Evolutionary conservation across 805 yeast species (phyloP), one percentile per base, ranked within the genome.

Genomic region (Candida maesae): DNA sequence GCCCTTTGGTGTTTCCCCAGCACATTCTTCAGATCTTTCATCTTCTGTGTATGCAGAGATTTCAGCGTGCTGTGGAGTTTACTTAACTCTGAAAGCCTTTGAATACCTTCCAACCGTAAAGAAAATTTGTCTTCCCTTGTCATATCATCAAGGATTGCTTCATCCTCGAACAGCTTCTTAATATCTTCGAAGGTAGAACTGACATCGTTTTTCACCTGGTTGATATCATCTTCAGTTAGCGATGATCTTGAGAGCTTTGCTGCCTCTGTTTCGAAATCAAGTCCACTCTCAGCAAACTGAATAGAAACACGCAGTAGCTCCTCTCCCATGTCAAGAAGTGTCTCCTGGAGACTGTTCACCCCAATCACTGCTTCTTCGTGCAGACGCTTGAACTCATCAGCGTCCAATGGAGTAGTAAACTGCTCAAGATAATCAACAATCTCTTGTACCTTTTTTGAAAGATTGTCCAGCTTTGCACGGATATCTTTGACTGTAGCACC

Each of bases 201-300:
- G 15, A 67, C 38, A 4, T 50, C 50, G 17, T 49, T 47, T 36
- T 61, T 54, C 2, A 46, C 45, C 2, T 36, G 35, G 25, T 65
- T 60, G 24, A 66, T 53, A 10, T 62, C 58, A 14, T 32, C 12
- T 42, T 44, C 38, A 58, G 60, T 7, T 52, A 50, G 3, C 56
- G 57, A 14, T 25, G 37, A 39, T 19, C 58, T 33, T 39, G 67
- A 69, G 34, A 78, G 55, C 45, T 73, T 68, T 26, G 65, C 62
- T 44, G 71, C 73, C 50, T 76, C 80, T 39, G 70, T 67, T 25
- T 73, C 76, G 45, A 73, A 77, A 51, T 80, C 76, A 19, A 80
- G 54, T 0, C 70, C 74, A 17, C 66, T 59, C 3, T 64, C 65
- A 4, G 69, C 68, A 52, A 66, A 79, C 30, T 67, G 65, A 19